These are phyloP conservation scores for Gossypium arboreum DNA, from an alignment of 345 rosid species.

Conservation along the genomic window DNA sequence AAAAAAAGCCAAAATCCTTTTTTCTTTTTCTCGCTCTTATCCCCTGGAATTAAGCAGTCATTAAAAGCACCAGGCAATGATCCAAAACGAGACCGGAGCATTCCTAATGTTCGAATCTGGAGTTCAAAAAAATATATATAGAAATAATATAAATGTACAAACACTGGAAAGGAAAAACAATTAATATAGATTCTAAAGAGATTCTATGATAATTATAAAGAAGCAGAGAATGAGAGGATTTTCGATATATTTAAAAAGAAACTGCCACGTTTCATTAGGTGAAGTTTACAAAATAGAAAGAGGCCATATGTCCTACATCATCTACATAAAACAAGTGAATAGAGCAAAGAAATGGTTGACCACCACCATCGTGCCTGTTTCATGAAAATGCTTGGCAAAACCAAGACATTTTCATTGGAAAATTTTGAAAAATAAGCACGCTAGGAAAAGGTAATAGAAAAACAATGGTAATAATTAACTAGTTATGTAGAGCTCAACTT, in stretches of 20 bases:
- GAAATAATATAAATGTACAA: constrained; percentile 7
- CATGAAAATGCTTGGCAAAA: background rate
- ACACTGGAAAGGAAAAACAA: no score
- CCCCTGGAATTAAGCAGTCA: constrained; percentile 73
- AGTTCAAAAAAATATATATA: constrained; percentile 17
- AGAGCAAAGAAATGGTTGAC: background rate
- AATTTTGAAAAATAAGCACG: background rate
- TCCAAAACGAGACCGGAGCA: constrained; percentile 94
- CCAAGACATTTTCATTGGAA: background rate
- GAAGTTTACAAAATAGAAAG: background rate
- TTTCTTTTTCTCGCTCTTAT: constrained; percentile 55
- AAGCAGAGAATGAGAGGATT: background rate
- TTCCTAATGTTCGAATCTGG: constrained; percentile 96
- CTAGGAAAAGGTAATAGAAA: background rate
- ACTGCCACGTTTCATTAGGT: background rate
- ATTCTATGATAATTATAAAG: background rate
- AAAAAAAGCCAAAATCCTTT: constrained; percentile 68
- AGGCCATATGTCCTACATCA: background rate
- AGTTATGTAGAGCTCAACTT: constrained; percentile 16
- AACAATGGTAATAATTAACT: background rate
- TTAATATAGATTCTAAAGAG: background rate
- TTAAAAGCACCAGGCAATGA: constrained; percentile 91
- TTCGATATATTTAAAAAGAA: background rate
- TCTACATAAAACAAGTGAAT: background rate
- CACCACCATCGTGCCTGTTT: background rate